These are phyloP conservation scores for Microsporum canis DNA, from an alignment of 2,329 filamentous ascomycete species.

Conservation along the genomic window DNA sequence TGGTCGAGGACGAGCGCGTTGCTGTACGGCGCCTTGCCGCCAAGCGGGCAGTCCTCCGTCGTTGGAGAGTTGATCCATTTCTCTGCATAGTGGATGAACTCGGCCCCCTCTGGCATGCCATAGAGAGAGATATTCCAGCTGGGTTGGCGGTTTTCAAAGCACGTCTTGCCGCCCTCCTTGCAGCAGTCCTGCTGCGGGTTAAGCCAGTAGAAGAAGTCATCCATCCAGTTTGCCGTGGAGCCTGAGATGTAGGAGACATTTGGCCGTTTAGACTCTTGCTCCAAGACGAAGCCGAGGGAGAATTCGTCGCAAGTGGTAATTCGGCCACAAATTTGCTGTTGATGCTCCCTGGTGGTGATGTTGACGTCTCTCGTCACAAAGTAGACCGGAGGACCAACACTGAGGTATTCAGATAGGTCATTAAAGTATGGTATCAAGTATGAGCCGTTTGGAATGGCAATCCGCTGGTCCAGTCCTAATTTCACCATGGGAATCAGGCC, in stretches of 20 bases:
- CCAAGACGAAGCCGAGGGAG: slow-evolving; percentile 79
- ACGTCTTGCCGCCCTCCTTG: slow-evolving; percentile 57
- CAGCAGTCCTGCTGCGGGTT: slow-evolving; percentile 76
- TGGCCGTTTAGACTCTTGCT: slow-evolving; percentile 84
- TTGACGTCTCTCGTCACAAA: slow-evolving; percentile 82
- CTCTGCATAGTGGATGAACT: slow-evolving; percentile 76
- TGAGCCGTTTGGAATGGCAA: slow-evolving; percentile 84
- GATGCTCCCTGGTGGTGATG: slow-evolving; percentile 59
- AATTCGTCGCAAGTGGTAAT: slow-evolving; percentile 79
- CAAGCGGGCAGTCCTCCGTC: slow-evolving; percentile 72
- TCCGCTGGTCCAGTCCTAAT: slow-evolving; percentile 84
- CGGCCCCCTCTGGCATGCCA: slow-evolving; percentile 87
- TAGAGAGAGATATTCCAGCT: slow-evolving; percentile 79
- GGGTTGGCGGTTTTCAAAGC: slow-evolving; percentile 66
- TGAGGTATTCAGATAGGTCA: slow-evolving; percentile 85
- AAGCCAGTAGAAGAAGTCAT: slow-evolving; percentile 95
- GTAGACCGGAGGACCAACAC: slow-evolving; percentile 85
- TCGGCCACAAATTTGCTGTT: slow-evolving; percentile 78
- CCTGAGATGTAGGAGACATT: slow-evolving; percentile 80
- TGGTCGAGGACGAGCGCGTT: slow-evolving; percentile 69
- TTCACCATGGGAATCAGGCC: slow-evolving; percentile 74
- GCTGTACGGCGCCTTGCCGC: slow-evolving; percentile 76
- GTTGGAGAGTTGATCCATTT: slow-evolving; percentile 76
- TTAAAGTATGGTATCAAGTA: slow-evolving; percentile 96
- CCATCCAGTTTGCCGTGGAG: slow-evolving; percentile 87